Conservation (phyloP, 148 eudicot species). For the Rhododendron henanense region DNA sequence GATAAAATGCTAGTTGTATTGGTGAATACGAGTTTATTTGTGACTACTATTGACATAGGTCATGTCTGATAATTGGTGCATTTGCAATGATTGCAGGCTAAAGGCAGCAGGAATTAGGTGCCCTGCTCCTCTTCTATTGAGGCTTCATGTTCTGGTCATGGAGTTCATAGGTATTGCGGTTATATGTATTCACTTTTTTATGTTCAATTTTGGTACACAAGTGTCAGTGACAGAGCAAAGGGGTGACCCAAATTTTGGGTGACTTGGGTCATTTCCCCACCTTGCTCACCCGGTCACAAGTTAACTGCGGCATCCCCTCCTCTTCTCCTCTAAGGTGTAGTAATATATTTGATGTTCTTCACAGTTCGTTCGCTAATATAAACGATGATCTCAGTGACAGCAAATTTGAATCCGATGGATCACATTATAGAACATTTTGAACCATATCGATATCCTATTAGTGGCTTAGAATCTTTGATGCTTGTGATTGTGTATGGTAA, state of each 20-base stretch:
- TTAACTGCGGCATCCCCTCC: background rate
- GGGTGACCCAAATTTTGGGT: background rate
- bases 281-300: background rate
- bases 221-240: background rate
- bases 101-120: conserved; percentile 94
- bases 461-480: background rate
- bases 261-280: background rate
- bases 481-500: background rate
- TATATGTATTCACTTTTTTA: background rate
- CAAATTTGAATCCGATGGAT: background rate
- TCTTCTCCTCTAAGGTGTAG: background rate
- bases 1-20: background rate
- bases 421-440: background rate
- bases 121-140: conserved; percentile 67
- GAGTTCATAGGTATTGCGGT: conserved; percentile 76
- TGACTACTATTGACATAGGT: background rate
- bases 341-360: background rate
- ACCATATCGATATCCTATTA: background rate
- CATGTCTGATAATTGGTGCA: background rate
- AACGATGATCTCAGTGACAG: background rate
- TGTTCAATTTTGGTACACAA: background rate
- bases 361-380: background rate
- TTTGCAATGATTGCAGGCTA: conserved; percentile 50
- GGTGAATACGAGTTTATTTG: background rate
- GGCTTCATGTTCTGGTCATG: conserved; percentile 97